Evolutionary conservation across 345 rosid genomes (phyloP).

Genomic region (Pugionium dolabratum): DNA sequence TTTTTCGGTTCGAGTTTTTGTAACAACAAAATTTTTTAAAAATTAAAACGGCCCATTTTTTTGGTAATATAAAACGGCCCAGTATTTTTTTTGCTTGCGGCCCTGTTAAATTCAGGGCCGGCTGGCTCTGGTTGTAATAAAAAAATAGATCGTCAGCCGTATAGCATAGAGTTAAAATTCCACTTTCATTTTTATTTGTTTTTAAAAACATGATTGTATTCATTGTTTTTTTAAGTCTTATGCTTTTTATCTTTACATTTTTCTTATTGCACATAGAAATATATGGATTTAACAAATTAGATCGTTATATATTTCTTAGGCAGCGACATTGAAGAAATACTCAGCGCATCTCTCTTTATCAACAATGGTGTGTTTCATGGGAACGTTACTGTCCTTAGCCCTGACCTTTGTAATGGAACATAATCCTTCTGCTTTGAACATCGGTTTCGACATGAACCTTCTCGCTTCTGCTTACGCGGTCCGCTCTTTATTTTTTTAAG

Average conservation of each 20-base stretch:
- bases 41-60: too few relatives aligned
- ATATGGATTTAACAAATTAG: slow-evolving; percentile 4
- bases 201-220: neutral
- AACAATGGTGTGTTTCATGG: slow-evolving; percentile 73
- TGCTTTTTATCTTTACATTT: neutral
- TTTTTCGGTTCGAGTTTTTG: too few relatives aligned
- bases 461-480: slow-evolving; percentile 98
- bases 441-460: slow-evolving; percentile 91
- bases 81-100: too few relatives aligned
- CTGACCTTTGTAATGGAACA: slow-evolving; percentile 80
- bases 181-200: too few relatives aligned
- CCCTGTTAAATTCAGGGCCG: too few relatives aligned
- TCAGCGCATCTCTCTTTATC: slow-evolving; percentile 82
- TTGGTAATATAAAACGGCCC: too few relatives aligned
- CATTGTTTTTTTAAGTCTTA: too few relatives aligned
- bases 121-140: too few relatives aligned
- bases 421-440: slow-evolving; percentile 58
- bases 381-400: slow-evolving; percentile 77
- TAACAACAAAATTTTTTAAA: too few relatives aligned
- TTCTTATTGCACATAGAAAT: too few relatives aligned
- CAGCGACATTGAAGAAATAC: slow-evolving; percentile 84
- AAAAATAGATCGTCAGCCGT: too few relatives aligned
- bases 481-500: neutral
- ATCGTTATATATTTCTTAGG: slow-evolving; percentile 40
- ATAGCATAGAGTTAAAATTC: too few relatives aligned